Evolutionary conservation across 179 eudicot genomes (phyloP).

Genomic region (Beta lomatogona): DNA sequence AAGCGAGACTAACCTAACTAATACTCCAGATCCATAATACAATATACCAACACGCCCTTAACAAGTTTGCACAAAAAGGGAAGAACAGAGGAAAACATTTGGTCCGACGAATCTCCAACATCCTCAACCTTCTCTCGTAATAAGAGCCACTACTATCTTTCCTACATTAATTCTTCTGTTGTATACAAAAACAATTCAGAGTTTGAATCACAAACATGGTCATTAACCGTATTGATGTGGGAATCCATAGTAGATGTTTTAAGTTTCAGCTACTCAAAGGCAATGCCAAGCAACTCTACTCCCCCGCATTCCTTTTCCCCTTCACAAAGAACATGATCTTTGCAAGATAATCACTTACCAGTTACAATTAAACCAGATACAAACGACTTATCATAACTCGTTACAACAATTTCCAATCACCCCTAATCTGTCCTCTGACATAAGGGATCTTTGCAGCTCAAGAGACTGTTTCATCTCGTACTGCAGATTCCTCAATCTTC

Average conservation of each 20-base stretch:
- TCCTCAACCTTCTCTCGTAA: not conserved
- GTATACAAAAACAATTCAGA: not conserved
- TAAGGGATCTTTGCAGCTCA: not conserved
- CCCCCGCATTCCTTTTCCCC: not conserved
- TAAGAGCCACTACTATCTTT: not conserved
- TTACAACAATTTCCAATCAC: not conserved
- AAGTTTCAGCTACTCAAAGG: not conserved
- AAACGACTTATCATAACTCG: not conserved
- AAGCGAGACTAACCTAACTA: not conserved
- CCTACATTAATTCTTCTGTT: not conserved
- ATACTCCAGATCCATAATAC: not conserved
- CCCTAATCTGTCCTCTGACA: not conserved
- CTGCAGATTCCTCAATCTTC: not conserved
- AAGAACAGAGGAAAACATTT: not conserved
- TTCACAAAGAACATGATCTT: not conserved
- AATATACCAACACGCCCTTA: not conserved
- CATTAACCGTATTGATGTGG: not conserved
- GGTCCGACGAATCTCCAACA: not conserved
- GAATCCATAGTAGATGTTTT: not conserved
- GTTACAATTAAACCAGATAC: not conserved
- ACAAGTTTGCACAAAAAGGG: not conserved
- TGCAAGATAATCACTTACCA: not conserved
- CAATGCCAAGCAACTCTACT: not conserved
- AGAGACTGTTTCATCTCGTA: not conserved
- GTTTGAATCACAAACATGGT: not conserved